These are phyloP conservation scores for Stagonosporopsis tanaceti DNA, from an alignment of 2,329 filamentous ascomycete genomes.

Conservation along the genomic window DNA sequence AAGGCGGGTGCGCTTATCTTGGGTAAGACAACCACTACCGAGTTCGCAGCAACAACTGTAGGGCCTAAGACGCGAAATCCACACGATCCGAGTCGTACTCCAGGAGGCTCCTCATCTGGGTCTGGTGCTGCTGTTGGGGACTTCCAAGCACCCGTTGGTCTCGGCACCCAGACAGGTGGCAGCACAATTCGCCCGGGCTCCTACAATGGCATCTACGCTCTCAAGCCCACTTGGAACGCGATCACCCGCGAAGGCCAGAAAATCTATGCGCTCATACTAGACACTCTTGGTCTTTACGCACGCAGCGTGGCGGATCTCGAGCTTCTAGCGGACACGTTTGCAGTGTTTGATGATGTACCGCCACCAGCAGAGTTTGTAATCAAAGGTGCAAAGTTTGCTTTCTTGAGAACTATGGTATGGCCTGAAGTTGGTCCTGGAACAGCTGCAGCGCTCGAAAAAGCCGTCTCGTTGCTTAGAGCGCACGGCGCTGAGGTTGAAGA, in stretches of 20 bases:
- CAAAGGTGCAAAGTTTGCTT: slow-evolving; percentile 61
- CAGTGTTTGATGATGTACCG: slow-evolving; percentile 60
- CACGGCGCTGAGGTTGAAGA: slow-evolving; percentile 66
- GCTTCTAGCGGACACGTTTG: slow-evolving; percentile 63
- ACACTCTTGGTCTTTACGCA: slow-evolving; percentile 69
- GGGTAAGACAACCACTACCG: slow-evolving; percentile 66
- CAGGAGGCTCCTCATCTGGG: slow-evolving; percentile 73
- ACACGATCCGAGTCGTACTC: slow-evolving; percentile 61
- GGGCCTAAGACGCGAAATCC: slow-evolving; percentile 68
- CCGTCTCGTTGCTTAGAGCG: slow-evolving; percentile 42
- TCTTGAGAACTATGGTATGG: slow-evolving; percentile 63
- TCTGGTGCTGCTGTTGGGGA: slow-evolving; percentile 73
- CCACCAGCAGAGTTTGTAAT: slow-evolving; percentile 46
- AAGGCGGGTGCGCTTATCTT: slow-evolving; percentile 66
- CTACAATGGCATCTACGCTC: slow-evolving; percentile 69
- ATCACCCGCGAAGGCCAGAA: slow-evolving; percentile 69
- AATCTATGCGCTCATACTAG: slow-evolving; percentile 65
- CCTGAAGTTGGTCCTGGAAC: slow-evolving; percentile 49
- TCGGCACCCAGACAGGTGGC: slow-evolving; percentile 73
- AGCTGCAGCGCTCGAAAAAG: slow-evolving; percentile 46
- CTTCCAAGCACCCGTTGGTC: slow-evolving; percentile 65
- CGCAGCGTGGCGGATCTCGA: slow-evolving; percentile 66
- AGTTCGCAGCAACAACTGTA: slow-evolving; percentile 66
- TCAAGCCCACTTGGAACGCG: slow-evolving; percentile 72
- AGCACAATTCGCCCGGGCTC: slow-evolving; percentile 70